phyloP scores from a whole-genome alignment of 208 protist species.

The Endotrypanum monterogeii region DNA sequence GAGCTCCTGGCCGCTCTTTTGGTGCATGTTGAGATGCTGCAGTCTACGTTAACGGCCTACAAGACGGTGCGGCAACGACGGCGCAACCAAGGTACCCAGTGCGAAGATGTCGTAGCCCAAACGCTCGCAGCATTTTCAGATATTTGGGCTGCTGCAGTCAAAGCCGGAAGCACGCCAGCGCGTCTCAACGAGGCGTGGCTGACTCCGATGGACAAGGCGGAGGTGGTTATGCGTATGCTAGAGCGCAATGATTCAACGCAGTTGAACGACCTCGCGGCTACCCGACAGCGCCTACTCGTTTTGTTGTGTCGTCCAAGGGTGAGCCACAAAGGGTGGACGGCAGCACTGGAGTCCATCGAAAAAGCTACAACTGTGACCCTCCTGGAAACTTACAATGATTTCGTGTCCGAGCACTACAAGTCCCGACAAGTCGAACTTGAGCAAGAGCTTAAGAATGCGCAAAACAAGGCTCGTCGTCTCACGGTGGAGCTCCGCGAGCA shows the following conservation, averaged over 20 bases:
- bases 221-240: constrained; percentile 5
- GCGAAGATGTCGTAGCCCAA: constrained; percentile 14
- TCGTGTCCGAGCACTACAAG: constrained; percentile 1
- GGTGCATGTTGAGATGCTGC: constrained; percentile 5
- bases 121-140: constrained; percentile 12
- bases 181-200: constrained; percentile 24
- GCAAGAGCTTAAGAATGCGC: constrained; percentile 9
- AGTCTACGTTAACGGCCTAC: background rate
- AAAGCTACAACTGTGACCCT: constrained; percentile 5
- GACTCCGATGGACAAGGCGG: constrained; percentile 24
- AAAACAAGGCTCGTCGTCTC: background rate
- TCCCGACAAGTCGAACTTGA: constrained; percentile 7
- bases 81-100: constrained; percentile 5
- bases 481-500: constrained; percentile 12
- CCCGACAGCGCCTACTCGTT: constrained; percentile 10
- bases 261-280: constrained; percentile 22
- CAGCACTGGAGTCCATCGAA: constrained; percentile 1
- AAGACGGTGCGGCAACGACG: constrained; percentile 4
- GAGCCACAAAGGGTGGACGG: constrained; percentile 9
- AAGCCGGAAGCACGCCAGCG: constrained; percentile 1
- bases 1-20: constrained; percentile 9
- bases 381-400: constrained; percentile 17
- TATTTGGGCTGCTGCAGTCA: constrained; percentile 16
- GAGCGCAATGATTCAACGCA: constrained; percentile 1
- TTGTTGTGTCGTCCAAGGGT: constrained; percentile 12